phyloP scores from a whole-genome alignment of 176 grass and related monocot genomes.

The Guadua angustifolia region DNA sequence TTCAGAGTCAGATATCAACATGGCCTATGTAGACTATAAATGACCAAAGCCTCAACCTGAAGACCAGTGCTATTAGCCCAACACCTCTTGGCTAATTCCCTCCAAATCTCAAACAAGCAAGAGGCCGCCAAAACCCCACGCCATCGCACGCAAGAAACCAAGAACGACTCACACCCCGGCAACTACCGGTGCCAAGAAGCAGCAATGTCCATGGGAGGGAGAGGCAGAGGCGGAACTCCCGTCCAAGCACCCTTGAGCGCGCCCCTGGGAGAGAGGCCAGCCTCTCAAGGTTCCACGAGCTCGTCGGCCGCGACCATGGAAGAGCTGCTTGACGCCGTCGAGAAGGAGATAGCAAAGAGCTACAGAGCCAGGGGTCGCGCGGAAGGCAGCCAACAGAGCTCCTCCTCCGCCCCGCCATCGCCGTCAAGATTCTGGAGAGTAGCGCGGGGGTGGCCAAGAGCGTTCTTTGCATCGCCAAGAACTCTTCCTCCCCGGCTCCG shows the following conservation, averaged over 20 bases:
- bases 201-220: background rate
- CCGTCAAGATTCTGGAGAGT: constrained; percentile 21
- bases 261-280: background rate
- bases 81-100: constrained; percentile 7
- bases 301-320: background rate
- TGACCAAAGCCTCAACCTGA: background rate
- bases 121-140: background rate
- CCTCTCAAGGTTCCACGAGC: background rate
- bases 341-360: background rate
- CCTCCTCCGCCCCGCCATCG: constrained; percentile 5
- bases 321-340: background rate
- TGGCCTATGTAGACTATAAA: constrained; percentile 27
- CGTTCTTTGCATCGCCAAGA: background rate
- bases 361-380: background rate
- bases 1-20: too few relatives aligned
- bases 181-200: constrained; percentile 4
- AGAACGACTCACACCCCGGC: background rate
- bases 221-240: background rate
- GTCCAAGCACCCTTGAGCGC: background rate
- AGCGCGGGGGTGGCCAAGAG: constrained; percentile 19
- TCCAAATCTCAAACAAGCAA: constrained; percentile 28
- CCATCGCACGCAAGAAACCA: constrained; percentile 25
- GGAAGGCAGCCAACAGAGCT: background rate
- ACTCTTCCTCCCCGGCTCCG: background rate
- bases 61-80: background rate